Base-by-base conservation (phyloP, 1,139 yeast species). In the Magnusiomyces suaveolens region DNA sequence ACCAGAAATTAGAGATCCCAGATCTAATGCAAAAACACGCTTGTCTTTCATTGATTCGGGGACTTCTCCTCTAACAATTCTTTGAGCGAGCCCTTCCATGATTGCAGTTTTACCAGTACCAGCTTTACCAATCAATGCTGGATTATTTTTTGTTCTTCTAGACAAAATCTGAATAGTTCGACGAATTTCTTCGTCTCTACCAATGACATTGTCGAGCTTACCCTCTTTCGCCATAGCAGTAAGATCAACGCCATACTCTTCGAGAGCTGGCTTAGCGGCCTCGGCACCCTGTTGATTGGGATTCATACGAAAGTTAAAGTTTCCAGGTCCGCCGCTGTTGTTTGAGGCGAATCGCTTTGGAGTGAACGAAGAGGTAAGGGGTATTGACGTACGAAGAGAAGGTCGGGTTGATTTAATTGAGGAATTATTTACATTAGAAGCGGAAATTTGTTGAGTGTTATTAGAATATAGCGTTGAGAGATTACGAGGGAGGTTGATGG, bases 21-120 rank as follows among this genome's bases (percentile, higher is more conserved):
- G 74, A 68, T 92, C 98, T 53, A 92, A 74, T 0, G 97, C 82
- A 47, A 89, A 79, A 32, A 92, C 83, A 59, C 81, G 79, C 68
- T 92, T 90, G 56, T 85, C 82, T 66, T 87, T 87, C 84, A 92
- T 83, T 52, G 89, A 81, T 59, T 92, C 97, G 0, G 98, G 98
- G 0, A 92, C 98, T 65, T 89, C 96, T 10, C 92, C 92, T 56
- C 86, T 81, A 18, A 87, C 81, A 54, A 92, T 89, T 63, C 97
- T 73, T 70, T 92, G 97, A 0, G 97, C 97, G 52, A 92, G 75
- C 0, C 97, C 98, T 69, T 92, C 98, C 81, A 92, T 85, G 54
- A 92, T 83, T 3, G 97, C 95, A 0, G 97, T 92, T 70, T 92
- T 92, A 72, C 98, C 98, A 0, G 96, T 94, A 71, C 98, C 98